Percentiles rank a stretch among this genome's conserved stretches.
These are phyloP conservation scores for Myriosclerotinia scirpicola DNA, from an alignment of 2,329 filamentous ascomycete species.

Conservation along the genomic window DNA sequence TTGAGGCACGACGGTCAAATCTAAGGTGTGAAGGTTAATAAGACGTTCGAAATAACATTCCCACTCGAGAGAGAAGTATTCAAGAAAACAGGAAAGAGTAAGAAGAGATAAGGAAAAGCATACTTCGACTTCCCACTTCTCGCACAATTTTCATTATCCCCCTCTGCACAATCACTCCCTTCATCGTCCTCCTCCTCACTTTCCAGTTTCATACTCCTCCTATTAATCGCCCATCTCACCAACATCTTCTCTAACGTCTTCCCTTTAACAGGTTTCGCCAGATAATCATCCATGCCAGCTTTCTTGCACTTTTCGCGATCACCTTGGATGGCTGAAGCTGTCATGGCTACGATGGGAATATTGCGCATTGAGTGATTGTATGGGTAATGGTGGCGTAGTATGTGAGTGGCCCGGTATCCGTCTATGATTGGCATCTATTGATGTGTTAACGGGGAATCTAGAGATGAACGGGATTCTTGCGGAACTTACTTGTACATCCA, in stretches of 20 bases:
- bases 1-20: slow-evolving; percentile 7
- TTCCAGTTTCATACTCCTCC: slow-evolving; percentile 36
- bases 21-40: neutral
- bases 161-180: slow-evolving; percentile 35
- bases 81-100: neutral
- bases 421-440: slow-evolving; percentile 67
- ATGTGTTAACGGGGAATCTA: neutral
- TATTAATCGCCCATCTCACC: slow-evolving; percentile 62
- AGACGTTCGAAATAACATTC: neutral
- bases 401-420: slow-evolving; percentile 74
- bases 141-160: slow-evolving; percentile 26
- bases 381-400: slow-evolving; percentile 65
- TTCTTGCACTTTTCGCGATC: slow-evolving; percentile 72
- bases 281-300: slow-evolving; percentile 75
- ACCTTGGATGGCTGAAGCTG: slow-evolving; percentile 74
- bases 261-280: slow-evolving; percentile 72
- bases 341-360: slow-evolving; percentile 80
- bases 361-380: slow-evolving; percentile 60
- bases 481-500: slow-evolving; percentile 61
- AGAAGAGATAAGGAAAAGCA: neutral
- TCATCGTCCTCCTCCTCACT: slow-evolving; percentile 24
- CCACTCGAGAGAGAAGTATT: neutral
- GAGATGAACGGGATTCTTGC: neutral
- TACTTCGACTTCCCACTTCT: slow-evolving; percentile 8
- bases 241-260: slow-evolving; percentile 69